Percentiles rank a stretch among this genome's conserved stretches.
These are phyloP conservation scores for Nothophytophthora sp. DNA, from an alignment of 352 stramenopile species.

Conservation along the genomic window DNA sequence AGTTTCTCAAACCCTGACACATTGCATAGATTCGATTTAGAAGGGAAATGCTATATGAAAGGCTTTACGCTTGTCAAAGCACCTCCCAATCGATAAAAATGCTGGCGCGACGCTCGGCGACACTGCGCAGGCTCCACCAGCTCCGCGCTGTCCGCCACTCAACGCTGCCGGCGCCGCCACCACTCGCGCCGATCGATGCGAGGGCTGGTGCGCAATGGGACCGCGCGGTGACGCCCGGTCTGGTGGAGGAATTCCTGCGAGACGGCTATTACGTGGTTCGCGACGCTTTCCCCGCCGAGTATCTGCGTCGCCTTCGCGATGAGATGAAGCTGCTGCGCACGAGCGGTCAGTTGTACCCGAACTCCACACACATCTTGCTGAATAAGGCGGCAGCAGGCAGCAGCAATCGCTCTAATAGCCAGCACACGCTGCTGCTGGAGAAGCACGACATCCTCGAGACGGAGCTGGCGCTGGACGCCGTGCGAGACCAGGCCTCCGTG, in stretches of 20 bases:
- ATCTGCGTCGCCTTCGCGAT: conserved; percentile 45
- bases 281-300: conserved; percentile 43
- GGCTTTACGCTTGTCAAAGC: conserved; percentile 4
- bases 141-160: not conserved
- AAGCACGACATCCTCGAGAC: conserved; percentile 86
- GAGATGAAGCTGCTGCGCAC: conserved; percentile 53
- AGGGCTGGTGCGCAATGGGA: conserved; percentile 28
- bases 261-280: conserved; percentile 60
- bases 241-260: conserved; percentile 30
- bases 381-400: too few relatives aligned
- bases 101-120: not conserved
- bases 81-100: not conserved
- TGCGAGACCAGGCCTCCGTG: conserved; percentile 29
- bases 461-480: conserved; percentile 57
- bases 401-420: too few relatives aligned
- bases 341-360: conserved; percentile 63
- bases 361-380: conserved; percentile 77
- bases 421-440: conserved; percentile 57
- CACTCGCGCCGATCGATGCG: conserved; percentile 1
- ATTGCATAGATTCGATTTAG: not conserved
- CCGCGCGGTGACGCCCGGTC: conserved; percentile 26
- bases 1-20: too few relatives aligned
- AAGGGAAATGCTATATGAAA: not conserved
- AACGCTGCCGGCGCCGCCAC: conserved; percentile 10
- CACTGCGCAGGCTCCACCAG: not conserved